These are phyloP conservation scores for Rhodotorula sp. DNA, from an alignment of 1,284 basidiomycete species.

Conservation along the genomic window DNA sequence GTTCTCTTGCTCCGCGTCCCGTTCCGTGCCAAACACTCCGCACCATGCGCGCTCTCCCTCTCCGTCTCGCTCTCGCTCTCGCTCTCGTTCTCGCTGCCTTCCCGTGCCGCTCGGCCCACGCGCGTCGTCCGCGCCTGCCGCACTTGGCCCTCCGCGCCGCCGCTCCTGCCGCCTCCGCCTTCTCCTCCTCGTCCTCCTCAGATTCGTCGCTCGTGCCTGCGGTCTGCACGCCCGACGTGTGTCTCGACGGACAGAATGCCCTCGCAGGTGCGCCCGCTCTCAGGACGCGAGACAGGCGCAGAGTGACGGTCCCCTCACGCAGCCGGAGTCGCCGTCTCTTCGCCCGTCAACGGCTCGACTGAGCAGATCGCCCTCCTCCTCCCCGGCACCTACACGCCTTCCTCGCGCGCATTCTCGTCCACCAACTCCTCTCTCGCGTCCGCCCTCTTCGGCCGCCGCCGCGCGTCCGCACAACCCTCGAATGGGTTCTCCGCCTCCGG, in stretches of 20 bases:
- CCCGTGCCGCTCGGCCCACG: background rate
- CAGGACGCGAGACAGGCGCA: no score
- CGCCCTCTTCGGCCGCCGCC: background rate
- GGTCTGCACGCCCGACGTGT: slow-evolving; percentile 34
- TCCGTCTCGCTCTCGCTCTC: background rate
- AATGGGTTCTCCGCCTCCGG: slow-evolving; percentile 33
- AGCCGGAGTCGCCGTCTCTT: slow-evolving; percentile 23
- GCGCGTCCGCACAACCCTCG: background rate
- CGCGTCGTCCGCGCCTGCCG: background rate
- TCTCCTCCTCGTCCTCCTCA: background rate
- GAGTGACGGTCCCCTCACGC: background rate
- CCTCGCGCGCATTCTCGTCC: slow-evolving; percentile 14
- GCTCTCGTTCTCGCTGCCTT: background rate
- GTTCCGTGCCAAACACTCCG: no score
- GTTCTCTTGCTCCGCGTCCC: no score
- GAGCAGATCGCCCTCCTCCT: slow-evolving; percentile 34
- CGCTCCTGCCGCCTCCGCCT: background rate
- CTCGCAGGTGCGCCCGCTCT: slow-evolving; percentile 23
- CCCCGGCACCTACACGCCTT: slow-evolving; percentile 40
- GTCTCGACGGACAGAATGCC: slow-evolving; percentile 27
- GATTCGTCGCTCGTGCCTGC: slow-evolving; percentile 9
- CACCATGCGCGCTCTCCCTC: background rate
- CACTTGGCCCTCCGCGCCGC: background rate
- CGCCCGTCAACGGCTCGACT: slow-evolving; percentile 14
- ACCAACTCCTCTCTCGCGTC: slow-evolving; percentile 23